Conservation (phyloP, 345 rosid genomes). For the Salix dunnii region DNA sequence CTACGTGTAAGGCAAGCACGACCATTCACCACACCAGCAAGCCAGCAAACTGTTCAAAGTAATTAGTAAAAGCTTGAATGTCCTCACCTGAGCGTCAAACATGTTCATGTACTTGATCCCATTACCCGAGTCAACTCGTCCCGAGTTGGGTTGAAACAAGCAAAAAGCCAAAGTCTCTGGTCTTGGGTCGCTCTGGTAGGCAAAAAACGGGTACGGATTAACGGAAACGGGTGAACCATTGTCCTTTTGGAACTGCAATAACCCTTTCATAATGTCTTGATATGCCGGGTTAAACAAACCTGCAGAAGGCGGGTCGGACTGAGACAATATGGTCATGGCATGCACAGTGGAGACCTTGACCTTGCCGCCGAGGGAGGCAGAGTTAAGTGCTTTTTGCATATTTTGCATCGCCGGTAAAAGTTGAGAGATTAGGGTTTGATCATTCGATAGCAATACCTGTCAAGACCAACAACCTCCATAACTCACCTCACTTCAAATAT, state of each 20-base stretch:
- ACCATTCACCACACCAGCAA: neutral
- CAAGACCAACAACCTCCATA: neutral
- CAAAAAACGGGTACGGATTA: conserved; percentile 94
- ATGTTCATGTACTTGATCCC: conserved; percentile 88
- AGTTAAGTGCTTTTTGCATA: conserved; percentile 62
- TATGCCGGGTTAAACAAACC: conserved; percentile 56
- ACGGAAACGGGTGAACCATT: conserved; percentile 71
- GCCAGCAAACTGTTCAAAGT: neutral
- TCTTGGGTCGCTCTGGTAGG: conserved; percentile 79
- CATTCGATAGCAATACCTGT: conserved; percentile 66
- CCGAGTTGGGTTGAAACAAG: conserved; percentile 82
- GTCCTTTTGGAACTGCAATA: conserved; percentile 65
- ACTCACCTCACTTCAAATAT: neutral
- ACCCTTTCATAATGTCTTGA: conserved; percentile 51
- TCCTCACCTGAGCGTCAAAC: conserved; percentile 91
- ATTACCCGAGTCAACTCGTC: conserved; percentile 72
- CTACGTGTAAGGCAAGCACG: neutral
- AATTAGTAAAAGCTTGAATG: neutral
- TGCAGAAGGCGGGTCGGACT: conserved; percentile 84
- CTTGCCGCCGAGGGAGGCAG: conserved; percentile 69
- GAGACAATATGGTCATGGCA: conserved; percentile 71
- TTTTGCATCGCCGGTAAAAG: conserved; percentile 86
- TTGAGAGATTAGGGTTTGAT: conserved; percentile 62
- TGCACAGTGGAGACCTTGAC: conserved; percentile 88
- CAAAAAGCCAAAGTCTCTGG: conserved; percentile 87